Conservation (phyloP, 164 flowering plant species). For the Cinnamomum chago region DNA sequence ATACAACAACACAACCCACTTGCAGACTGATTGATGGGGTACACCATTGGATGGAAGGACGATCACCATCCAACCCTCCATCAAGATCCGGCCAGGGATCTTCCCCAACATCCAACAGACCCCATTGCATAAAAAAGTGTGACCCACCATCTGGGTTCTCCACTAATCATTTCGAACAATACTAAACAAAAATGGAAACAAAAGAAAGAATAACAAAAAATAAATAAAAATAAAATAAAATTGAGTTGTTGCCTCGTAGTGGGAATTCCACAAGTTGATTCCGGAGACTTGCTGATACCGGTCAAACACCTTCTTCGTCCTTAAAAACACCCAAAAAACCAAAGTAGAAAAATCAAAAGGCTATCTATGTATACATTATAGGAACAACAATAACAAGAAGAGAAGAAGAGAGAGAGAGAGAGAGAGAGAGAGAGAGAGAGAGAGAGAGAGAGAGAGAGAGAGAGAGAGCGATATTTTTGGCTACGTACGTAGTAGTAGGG, state of each 20-base stretch:
- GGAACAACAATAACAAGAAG: not conserved
- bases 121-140: too few relatives aligned
- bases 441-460: constrained; percentile 1
- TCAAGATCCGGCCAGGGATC: not conserved
- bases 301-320: constrained; percentile 57
- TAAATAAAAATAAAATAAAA: not conserved
- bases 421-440: constrained; percentile 4
- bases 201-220: not conserved
- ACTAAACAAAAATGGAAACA: not conserved
- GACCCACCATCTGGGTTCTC: too few relatives aligned
- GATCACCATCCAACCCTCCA: too few relatives aligned
- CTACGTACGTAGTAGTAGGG: constrained; percentile 40
- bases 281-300: constrained; percentile 45
- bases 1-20: not conserved
- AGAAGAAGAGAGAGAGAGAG: not conserved
- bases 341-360: not conserved
- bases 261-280: constrained; percentile 54
- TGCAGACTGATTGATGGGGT: not conserved
- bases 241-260: constrained; percentile 46
- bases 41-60: not conserved
- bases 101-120: too few relatives aligned
- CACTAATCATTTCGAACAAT: not conserved
- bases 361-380: constrained; percentile 1
- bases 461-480: not conserved
- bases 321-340: constrained; percentile 11